Evolutionary conservation across 1,139 yeast species (phyloP).

Genomic region (Casaregolazyma lundiana): DNA sequence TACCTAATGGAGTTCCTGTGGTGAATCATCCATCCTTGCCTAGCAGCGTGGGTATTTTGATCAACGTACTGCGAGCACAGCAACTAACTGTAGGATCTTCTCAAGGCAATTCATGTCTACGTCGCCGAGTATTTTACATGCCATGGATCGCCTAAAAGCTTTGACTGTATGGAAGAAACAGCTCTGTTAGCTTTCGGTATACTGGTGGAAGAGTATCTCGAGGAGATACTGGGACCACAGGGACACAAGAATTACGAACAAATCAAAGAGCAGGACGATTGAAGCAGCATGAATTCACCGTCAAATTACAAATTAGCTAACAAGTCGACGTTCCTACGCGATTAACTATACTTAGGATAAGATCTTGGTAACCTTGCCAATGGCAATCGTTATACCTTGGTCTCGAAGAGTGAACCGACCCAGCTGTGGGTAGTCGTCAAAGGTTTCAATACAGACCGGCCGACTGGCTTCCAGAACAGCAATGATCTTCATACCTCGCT

Average conservation of each 20-base stretch:
- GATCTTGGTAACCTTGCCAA: constrained; percentile 74
- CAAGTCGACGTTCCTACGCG: no score
- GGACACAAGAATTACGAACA: constrained; percentile 11
- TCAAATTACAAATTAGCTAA: no score
- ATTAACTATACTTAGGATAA: constrained; percentile 26
- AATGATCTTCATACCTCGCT: constrained; percentile 97
- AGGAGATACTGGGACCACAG: constrained; percentile 24
- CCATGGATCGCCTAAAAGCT: constrained; percentile 14
- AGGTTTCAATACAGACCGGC: constrained; percentile 91
- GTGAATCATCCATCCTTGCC: constrained; percentile 8
- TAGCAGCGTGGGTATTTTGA: constrained; percentile 11
- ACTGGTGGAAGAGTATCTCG: constrained; percentile 31
- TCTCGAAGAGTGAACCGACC: constrained; percentile 98
- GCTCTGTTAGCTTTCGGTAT: constrained; percentile 34
- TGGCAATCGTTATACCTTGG: constrained; percentile 96
- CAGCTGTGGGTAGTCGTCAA: constrained; percentile 85
- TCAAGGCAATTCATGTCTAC: constrained; percentile 25
- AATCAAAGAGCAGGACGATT: no score
- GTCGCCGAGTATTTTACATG: constrained; percentile 21
- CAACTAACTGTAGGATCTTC: constrained; percentile 16
- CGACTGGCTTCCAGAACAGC: constrained; percentile 82
- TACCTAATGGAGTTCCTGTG: constrained; percentile 8
- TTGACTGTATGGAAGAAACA: constrained; percentile 28
- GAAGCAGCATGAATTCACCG: no score
- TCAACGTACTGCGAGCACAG: background rate